Evolutionary conservation across 2,329 filamentous ascomycete species (phyloP), one percentile per base, ranked within the genome.

Genomic region (Fusarium praegraminearum): DNA sequence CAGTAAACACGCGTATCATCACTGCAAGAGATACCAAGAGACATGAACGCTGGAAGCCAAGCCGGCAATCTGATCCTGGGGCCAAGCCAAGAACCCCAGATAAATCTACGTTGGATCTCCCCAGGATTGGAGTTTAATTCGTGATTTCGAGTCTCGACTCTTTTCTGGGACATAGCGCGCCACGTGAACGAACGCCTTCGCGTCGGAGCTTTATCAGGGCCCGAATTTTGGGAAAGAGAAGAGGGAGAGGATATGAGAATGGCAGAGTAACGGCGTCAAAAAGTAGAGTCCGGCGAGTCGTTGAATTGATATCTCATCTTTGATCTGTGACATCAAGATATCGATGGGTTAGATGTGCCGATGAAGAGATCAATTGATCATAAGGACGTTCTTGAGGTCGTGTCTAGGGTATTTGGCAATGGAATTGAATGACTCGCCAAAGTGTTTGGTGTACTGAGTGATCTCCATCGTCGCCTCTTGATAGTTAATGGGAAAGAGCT

Each of bases 231-330:
- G 18, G 12, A 35, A 38, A 28, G 54, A 4, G 1, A 38, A 26
- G 11, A 24, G 10, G 0, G 7, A 16, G 3, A 54, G 38, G 6
- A 7, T 16, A 24, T 38, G 12, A 5, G 10, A 35, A 3, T 11
- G 12, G 0, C 10, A 52, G 3, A 7, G 8, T 7, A 11, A 10
- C 67, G 67, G 62, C 18, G 12, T n/a, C n/a, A 51, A 43, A 44
- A 69, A 70, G 33, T 70, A 70, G 66, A 32, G n/a, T 56, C 67
- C 67, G 67, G 66, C 2, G 5, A 38, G 22, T 18, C 24, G 20
- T 45, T 46, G 40, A n/a, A 18, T 7, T 38, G 20, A 44, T 41
- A 44, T 43, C 28, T 40, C 22, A 12, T n/a, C 22, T 38, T n/a
- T 46, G 40, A 33, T 46, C 28, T 32, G 18, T 20, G 8, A 12